Conservation (phyloP, 2,329 filamentous ascomycete species). For the Cadophora sp. region DNA sequence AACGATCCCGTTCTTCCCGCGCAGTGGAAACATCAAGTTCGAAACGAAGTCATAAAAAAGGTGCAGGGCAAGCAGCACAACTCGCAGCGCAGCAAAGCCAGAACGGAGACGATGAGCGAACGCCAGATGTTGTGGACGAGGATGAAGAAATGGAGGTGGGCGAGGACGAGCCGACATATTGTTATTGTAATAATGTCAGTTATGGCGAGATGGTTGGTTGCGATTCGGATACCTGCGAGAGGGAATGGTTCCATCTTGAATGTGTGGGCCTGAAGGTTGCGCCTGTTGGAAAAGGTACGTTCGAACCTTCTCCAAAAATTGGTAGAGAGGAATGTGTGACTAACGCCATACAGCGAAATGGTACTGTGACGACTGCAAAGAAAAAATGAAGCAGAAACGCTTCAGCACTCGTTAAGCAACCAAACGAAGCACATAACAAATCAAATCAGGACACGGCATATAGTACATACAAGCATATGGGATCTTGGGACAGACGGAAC, state of each 20-base stretch:
- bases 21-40: conserved; percentile 41
- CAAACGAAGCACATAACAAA: not conserved
- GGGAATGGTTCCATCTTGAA: conserved; percentile 85
- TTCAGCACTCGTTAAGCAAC: conserved; percentile 9
- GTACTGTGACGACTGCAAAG: conserved; percentile 30
- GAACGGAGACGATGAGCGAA: conserved; percentile 55
- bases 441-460: not conserved
- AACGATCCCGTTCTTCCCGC: conserved; percentile 60
- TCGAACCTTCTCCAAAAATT: no score
- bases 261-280: conserved; percentile 82
- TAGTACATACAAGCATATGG: not conserved
- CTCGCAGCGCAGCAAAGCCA: conserved; percentile 47
- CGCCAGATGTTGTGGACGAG: conserved; percentile 53
- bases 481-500: not conserved
- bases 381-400: conserved; percentile 27
- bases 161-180: conserved; percentile 76
- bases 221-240: conserved; percentile 73
- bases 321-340: not conserved
- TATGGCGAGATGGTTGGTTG: conserved; percentile 88
- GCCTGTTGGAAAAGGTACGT: conserved; percentile 62
- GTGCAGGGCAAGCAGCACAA: conserved; percentile 49
- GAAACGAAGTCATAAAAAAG: conserved; percentile 69
- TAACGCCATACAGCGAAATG: conserved; percentile 27
- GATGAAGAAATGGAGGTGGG: conserved; percentile 68
- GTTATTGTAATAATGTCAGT: conserved; percentile 80